A percentile compares a stretch with the other conserved stretches of the same genome.
Conservation (phyloP, 352 stramenopile species). For the Pythium angustatum region DNA sequence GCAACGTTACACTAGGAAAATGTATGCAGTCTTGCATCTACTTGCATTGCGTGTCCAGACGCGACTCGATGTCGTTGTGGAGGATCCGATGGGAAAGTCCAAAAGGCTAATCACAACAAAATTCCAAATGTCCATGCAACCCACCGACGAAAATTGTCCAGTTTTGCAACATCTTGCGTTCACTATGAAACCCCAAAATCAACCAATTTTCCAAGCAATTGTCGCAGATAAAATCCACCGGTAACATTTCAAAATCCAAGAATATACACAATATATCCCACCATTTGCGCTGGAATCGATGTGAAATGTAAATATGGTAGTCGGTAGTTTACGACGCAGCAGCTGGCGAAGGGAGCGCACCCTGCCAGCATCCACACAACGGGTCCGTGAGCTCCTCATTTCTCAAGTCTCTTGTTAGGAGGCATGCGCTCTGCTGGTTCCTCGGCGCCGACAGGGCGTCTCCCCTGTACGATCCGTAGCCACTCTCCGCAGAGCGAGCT, state of each 20-base stretch:
- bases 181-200: slow-evolving; percentile 4
- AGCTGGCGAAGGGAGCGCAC: slow-evolving; percentile 25
- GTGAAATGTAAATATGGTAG: slow-evolving; percentile 13
- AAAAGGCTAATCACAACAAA: not conserved
- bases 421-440: no score
- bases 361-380: slow-evolving; percentile 11
- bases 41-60: no score
- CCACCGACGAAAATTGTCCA: not conserved
- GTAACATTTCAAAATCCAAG: not conserved
- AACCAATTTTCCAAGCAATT: slow-evolving; percentile 16
- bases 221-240: slow-evolving; percentile 14
- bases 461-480: no score
- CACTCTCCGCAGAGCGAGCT: no score
- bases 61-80: no score
- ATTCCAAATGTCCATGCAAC: not conserved
- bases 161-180: slow-evolving; percentile 12
- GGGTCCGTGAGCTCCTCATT: slow-evolving; percentile 14
- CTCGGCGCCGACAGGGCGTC: no score
- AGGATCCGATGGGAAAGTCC: no score
- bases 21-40: no score
- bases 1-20: no score
- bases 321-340: slow-evolving; percentile 5
- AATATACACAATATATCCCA: slow-evolving; percentile 17
- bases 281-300: not conserved
- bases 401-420: no score